phyloP scores from a whole-genome alignment of 2,329 filamentous ascomycete species.

The Alternaria viburni region DNA sequence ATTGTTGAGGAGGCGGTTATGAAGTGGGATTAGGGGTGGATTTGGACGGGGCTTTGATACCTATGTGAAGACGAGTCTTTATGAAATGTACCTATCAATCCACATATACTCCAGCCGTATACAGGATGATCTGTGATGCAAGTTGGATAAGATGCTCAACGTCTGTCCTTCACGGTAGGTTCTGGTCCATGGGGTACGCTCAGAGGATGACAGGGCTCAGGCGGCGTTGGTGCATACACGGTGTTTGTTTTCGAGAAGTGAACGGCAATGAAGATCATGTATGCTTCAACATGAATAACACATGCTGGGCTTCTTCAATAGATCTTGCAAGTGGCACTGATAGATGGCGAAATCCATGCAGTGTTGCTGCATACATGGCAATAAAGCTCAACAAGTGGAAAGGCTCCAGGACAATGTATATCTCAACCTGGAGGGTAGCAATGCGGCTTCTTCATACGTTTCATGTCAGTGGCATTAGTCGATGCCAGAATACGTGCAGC shows the following conservation, averaged over 20 bases:
- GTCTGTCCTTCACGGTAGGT: not conserved
- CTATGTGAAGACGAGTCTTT: not conserved
- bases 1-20: slow-evolving; percentile 55
- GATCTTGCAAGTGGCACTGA: not conserved
- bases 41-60: not conserved
- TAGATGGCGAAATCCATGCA: not conserved
- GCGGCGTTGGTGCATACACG: not conserved
- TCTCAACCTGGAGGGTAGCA: not conserved
- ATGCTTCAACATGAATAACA: not conserved
- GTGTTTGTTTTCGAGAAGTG: not conserved
- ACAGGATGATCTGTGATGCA: not conserved
- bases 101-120: not conserved
- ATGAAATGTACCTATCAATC: not conserved
- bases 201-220: not conserved
- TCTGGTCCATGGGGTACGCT: not conserved
- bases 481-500: not conserved
- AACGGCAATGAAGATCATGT: not conserved
- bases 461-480: not conserved
- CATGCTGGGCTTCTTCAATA: not conserved
- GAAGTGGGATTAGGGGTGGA: slow-evolving; percentile 43
- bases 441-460: not conserved
- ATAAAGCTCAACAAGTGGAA: not conserved
- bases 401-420: not conserved
- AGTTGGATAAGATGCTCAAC: not conserved
- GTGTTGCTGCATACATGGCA: not conserved